Percentiles rank a stretch among this genome's conserved stretches.
phyloP scores from a whole-genome alignment of 768 basidiomycete genomes.

The Boletus vermiculosoides region DNA sequence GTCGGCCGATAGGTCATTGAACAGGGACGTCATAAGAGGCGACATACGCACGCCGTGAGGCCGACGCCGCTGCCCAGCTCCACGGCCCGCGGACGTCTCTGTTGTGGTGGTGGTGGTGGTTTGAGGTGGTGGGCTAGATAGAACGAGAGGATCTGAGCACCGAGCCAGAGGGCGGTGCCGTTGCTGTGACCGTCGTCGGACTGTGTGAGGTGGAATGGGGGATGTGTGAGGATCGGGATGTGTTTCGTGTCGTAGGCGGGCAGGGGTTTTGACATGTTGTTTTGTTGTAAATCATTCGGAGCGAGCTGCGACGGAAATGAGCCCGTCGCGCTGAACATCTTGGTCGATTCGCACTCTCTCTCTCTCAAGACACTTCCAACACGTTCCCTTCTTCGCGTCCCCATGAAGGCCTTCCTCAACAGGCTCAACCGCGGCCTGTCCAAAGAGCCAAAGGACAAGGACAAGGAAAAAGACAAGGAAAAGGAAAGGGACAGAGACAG shows the following conservation, averaged over 20 bases:
- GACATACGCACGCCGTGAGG: conserved; percentile 60
- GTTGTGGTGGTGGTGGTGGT: background rate
- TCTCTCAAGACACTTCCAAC: background rate
- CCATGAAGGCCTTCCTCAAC: conserved; percentile 84
- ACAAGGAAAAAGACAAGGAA: conserved; percentile 46
- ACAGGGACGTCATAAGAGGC: background rate
- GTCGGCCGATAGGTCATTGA: background rate
- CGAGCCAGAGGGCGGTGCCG: conserved; percentile 84
- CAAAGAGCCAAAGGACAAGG: conserved; percentile 57
- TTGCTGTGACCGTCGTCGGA: conserved; percentile 62
- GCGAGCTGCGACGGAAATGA: conserved; percentile 22
- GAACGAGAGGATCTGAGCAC: conserved; percentile 68
- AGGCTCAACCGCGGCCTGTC: conserved; percentile 65
- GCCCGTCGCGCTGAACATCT: conserved; percentile 14
- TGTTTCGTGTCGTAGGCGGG: conserved; percentile 72
- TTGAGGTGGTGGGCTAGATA: conserved; percentile 50
- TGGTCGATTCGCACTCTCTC: conserved; percentile 9
- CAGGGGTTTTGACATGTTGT: conserved; percentile 14
- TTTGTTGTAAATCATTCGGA: background rate
- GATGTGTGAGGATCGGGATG: conserved; percentile 43
- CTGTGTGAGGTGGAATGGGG: conserved; percentile 52
- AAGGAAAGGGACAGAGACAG: conserved; percentile 31
- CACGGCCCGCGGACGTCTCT: conserved; percentile 44
- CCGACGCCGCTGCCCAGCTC: conserved; percentile 87
- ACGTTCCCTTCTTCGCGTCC: background rate